Evolutionary conservation across 768 basidiomycete species (phyloP).

Genomic region (Kwoniella botswanensis): DNA sequence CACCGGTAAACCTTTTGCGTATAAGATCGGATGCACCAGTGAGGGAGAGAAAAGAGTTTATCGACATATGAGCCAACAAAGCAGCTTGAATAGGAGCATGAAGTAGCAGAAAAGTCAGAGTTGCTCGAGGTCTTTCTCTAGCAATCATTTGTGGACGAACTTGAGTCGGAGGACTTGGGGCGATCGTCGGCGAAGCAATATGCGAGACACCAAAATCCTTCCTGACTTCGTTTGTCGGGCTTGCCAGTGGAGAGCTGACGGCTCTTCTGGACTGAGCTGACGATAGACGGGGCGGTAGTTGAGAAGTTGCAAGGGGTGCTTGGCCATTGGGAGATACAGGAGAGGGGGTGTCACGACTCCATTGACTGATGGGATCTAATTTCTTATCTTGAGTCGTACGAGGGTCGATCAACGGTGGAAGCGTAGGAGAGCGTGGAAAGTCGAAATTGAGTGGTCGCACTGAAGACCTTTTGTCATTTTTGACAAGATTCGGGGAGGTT

Average conservation of each 20-base stretch:
- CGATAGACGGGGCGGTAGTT: slow-evolving; percentile 23
- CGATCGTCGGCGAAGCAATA: too few relatives aligned
- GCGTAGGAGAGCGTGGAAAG: slow-evolving; percentile 35
- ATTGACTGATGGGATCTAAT: slow-evolving; percentile 19
- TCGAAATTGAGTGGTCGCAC: slow-evolving; percentile 21
- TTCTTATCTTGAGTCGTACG: background rate
- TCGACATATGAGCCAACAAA: slow-evolving; percentile 44
- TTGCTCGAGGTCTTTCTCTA: slow-evolving; percentile 13
- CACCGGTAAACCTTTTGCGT: slow-evolving; percentile 49
- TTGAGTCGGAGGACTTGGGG: background rate
- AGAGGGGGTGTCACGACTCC: slow-evolving; percentile 1
- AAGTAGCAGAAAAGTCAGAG: slow-evolving; percentile 29
- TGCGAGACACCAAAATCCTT: too few relatives aligned
- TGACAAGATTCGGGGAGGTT: background rate
- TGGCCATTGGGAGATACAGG: background rate
- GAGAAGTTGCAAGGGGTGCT: slow-evolving; percentile 11
- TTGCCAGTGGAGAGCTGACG: slow-evolving; percentile 25
- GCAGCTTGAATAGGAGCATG: slow-evolving; percentile 36
- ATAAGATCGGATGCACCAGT: slow-evolving; percentile 38
- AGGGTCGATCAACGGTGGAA: slow-evolving; percentile 30
- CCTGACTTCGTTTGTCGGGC: slow-evolving; percentile 2
- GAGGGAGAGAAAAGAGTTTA: slow-evolving; percentile 53
- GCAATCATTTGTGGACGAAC: background rate
- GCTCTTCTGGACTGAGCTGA: slow-evolving; percentile 17
- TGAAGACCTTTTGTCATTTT: slow-evolving; percentile 13